These are phyloP conservation scores for Cutaneotrichosporon sp. DNA, from an alignment of 1,284 basidiomycete genomes.

Conservation along the genomic window DNA sequence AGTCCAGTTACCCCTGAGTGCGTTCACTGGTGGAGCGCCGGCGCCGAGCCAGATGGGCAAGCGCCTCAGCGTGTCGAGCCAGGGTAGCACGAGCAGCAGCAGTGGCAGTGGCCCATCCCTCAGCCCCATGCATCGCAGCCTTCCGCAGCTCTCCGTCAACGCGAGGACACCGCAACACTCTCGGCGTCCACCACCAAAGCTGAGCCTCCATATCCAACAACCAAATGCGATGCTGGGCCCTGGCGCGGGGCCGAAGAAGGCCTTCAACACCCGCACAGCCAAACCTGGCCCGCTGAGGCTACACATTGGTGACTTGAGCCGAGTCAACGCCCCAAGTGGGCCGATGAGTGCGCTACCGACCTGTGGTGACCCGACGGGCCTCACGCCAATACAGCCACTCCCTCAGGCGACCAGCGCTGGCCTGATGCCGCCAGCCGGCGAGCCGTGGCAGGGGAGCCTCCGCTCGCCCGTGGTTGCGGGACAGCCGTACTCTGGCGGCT, in stretches of 20 bases:
- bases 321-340: constrained; percentile 9
- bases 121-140: constrained; percentile 26
- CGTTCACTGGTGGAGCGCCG: constrained; percentile 9
- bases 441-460: constrained; percentile 7
- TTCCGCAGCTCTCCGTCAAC: constrained; percentile 34
- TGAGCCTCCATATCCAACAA: constrained; percentile 41
- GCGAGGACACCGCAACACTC: neutral
- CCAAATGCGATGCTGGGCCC: constrained; percentile 23
- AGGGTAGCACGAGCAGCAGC: constrained; percentile 23
- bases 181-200: constrained; percentile 38
- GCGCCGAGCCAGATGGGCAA: constrained; percentile 9
- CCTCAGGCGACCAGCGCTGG: neutral
- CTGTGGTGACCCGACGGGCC: neutral
- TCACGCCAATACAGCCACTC: neutral
- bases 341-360: constrained; percentile 15
- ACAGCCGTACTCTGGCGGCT: neutral
- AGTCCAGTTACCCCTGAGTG: neutral
- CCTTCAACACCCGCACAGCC: constrained; percentile 15
- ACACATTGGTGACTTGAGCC: constrained; percentile 22
- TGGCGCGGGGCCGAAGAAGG: constrained; percentile 7
- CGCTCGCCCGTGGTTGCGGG: neutral
- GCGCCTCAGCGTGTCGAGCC: constrained; percentile 26
- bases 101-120: constrained; percentile 13
- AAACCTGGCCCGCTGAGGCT: constrained; percentile 18
- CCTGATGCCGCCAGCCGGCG: neutral